Evolutionary conservation across 768 basidiomycete species (phyloP).

Genomic region (Xerocomus spinulosus): DNA sequence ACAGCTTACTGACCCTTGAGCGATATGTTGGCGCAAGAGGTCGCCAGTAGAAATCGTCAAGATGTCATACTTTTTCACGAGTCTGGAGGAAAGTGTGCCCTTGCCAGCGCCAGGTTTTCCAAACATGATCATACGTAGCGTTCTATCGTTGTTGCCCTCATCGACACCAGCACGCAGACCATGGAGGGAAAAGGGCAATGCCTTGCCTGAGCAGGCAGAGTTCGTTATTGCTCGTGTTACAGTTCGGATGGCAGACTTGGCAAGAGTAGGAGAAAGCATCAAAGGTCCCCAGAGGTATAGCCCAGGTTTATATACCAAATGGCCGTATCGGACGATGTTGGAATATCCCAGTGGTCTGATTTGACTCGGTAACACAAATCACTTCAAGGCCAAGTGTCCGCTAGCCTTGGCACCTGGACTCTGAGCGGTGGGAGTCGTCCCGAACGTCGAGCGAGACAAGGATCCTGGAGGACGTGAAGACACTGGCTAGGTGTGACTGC

Average conservation of each 20-base stretch:
- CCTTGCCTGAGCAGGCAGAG: slow-evolving; percentile 33
- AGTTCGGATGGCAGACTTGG: slow-evolving; percentile 17
- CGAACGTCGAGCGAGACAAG: not conserved
- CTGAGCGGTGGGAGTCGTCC: not conserved
- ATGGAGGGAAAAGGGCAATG: slow-evolving; percentile 51
- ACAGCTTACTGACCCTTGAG: slow-evolving; percentile 36
- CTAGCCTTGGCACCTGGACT: not conserved
- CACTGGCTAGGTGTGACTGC: too few species aligned
- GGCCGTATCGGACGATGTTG: slow-evolving; percentile 14
- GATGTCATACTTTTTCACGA: slow-evolving; percentile 79
- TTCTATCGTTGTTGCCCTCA: slow-evolving; percentile 17
- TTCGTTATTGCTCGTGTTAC: slow-evolving; percentile 24
- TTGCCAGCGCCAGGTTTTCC: slow-evolving; percentile 72
- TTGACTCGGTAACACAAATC: slow-evolving; percentile 1
- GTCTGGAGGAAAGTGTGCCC: slow-evolving; percentile 73
- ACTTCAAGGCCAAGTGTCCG: not conserved
- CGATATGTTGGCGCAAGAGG: slow-evolving; percentile 78
- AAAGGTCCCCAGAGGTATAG: too few species aligned
- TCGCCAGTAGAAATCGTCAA: slow-evolving; percentile 79
- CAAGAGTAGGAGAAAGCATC: slow-evolving; percentile 19
- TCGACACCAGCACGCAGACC: slow-evolving; percentile 32
- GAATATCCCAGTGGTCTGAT: slow-evolving; percentile 17
- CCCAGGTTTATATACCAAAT: slow-evolving; percentile 17
- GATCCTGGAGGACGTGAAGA: not conserved
- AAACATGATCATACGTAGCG: slow-evolving; percentile 51